Evolutionary conservation across 1,284 basidiomycete species (phyloP), one percentile per base, ranked within the genome.

Genomic region (Rhodotorula sp.): DNA sequence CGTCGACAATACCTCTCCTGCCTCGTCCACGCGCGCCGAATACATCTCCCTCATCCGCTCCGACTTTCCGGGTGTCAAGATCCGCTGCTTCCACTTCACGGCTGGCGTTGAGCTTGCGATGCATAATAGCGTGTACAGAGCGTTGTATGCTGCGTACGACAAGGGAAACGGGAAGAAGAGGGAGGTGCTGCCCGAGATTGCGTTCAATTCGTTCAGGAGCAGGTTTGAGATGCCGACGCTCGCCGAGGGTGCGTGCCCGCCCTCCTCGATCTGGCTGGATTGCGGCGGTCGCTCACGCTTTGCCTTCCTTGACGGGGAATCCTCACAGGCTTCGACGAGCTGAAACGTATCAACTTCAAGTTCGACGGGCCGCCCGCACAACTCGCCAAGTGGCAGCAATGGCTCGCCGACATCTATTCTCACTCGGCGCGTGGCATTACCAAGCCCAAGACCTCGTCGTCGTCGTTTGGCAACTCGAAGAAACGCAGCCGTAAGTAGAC

Each of bases 1-100:
- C 13, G 83, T 96, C 54, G 93, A 95, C 79, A 94, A 94, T 77
- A 94, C 92, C 20, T 94, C 94, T 78, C 86, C 91, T 6, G 85
- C 92, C 77, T 78, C 76, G 13, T 79, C 81, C 30, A 92, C 90
- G 11, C 84, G 93, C 62, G 85, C 85, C 70, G 78, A 83, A 56
- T 95, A 92, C 77, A 74, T 91, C 22, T 83, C 86, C 55, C 74
- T 92, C 22, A 88, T 90, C 16, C 84, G 83, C 76, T 22, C 60
- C 60, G 73, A 52, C 24, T 66, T 62, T 56, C 65, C 60, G 15
- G 50, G 31, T 6, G 59, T 62, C 53, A 64, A 60, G 50, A 54
- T 64, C 53, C 65, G 62, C 26, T 62, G 90, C 77, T 86, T 94
- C 78, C 74, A 84, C 40, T 95, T 95, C 75, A 82, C 85, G 16